Conservation (phyloP, 2,329 filamentous ascomycete species). For the Neopestalotiopsis rosae region DNA sequence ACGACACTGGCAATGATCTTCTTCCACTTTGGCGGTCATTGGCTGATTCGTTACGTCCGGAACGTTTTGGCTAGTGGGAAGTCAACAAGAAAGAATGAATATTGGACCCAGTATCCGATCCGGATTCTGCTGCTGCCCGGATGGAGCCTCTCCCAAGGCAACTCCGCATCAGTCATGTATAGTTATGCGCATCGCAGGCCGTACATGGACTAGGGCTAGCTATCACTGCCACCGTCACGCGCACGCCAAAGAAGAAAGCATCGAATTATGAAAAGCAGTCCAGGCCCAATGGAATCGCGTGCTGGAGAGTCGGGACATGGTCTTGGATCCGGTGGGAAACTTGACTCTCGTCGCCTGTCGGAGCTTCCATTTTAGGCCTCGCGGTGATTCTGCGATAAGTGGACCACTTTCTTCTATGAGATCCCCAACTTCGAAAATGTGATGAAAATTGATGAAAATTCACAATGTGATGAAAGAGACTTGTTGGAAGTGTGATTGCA, state of each 20-base stretch:
- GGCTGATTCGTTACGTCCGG: too few relatives aligned
- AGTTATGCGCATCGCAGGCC: too few relatives aligned
- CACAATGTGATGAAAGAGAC: background rate
- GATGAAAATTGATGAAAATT: background rate
- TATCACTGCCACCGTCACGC: too few relatives aligned
- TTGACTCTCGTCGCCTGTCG: background rate
- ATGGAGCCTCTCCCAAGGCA: too few relatives aligned
- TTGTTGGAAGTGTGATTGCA: background rate
- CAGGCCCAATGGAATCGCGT: background rate
- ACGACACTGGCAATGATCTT: background rate
- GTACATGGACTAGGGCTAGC: too few relatives aligned
- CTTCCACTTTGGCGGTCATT: background rate
- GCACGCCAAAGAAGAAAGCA: too few relatives aligned
- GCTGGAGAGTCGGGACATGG: background rate
- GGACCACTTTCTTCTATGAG: background rate
- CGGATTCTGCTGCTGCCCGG: too few relatives aligned
- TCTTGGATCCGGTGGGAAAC: background rate
- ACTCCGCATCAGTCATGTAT: too few relatives aligned
- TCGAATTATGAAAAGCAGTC: background rate
- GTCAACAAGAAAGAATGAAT: too few relatives aligned
- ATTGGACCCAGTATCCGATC: too few relatives aligned
- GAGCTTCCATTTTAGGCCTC: background rate
- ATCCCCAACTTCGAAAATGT: background rate
- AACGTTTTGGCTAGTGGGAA: too few relatives aligned
- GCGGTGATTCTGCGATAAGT: background rate